Evolutionary conservation across 306 rosid species (phyloP), one percentile per base, ranked within the genome.

Genomic region (Vigna trinervia): DNA sequence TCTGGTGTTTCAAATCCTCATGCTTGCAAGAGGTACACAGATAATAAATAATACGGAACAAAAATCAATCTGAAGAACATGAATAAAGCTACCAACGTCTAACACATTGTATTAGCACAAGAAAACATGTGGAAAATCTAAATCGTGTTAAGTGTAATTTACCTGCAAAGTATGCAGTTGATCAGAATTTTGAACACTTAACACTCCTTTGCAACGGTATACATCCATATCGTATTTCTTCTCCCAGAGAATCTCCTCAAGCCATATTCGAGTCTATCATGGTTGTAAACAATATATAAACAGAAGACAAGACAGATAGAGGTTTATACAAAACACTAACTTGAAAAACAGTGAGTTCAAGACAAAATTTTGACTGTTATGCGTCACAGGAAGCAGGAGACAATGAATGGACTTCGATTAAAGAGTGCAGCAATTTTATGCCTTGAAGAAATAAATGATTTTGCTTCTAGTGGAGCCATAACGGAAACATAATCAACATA

Each of bases 181-280:
- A 82, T 87, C 86, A 81, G 92, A 90, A 80, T 85, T 90, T 69
- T 81, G 81, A 60, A 87, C 43, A 39, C 86, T 87, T 60, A 92
- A 76, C 70, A 95, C 83, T 83, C 98, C 97, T 71, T 92, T 95
- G 87, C 97, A 90, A 53, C 98, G 98, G 80, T 92, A 95, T 28
- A 90, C 93, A 65, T 95, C 96, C 95, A 95, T 89, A 80, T 85
- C 96, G 67, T 81, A 75, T 85, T 95, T 95, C 92, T 90, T 95
- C 50, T 95, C 98, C 98, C 98, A 95, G 54, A 92, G 96, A 83
- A 95, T 88, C 86, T 95, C 97, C 89, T 95, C 98, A 52, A 95
- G 87, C 98, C 97, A 92, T 69, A 78, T 9, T 36, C 93, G 90
- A 46, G 85, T 91, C 98, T 95, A 75, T 58, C 67, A 76, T 61